Base-by-base conservation (phyloP, 2,329 filamentous ascomycete genomes). In the Arachnopeziza araneosa region DNA sequence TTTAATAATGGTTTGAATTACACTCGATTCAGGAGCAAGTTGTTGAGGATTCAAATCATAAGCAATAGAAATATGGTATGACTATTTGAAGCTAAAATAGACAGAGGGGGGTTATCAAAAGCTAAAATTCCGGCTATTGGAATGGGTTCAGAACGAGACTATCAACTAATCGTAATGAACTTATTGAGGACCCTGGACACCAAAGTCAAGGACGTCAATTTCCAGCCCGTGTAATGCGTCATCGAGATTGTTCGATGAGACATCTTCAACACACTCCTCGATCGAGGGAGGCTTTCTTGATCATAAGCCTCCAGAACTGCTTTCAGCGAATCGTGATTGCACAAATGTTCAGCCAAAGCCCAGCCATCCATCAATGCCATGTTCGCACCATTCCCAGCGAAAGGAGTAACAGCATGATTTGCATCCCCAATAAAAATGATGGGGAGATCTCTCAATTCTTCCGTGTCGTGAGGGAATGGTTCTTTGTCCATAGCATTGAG, bases 371-470 rank as follows among this genome's bases (percentile, higher is more conserved):
- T 75, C 24, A 81, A 60, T 2, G 78, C 79, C 60, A 81, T 65
- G 62, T 80, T 80, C 0, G 78, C 79, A 0, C 80, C 79, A 58
- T 75, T 77, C 0, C 79, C 78, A 5, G 79, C 76, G 68, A 80
- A 82, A 0, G 79, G 77, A 56, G 73, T 79, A 6, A 80, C 72
- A 1, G 79, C 78, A 64, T 82, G 79, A 62, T 82, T 81, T 58
- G 73, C 73, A 63, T 82, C 79, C 12, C 80, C 80, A 23, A 82
- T 76, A 55, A 78, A 81, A 10, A 81, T 66, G 8, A 78, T 71
- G 24, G 48, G 51, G 8, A 52, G 50, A 3, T 67, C 53, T n/a
- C 62, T 58, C 19, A 65, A 49, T 1, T 58, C 23, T 14, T 36
- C 52, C 2, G 70, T 52, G 8, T 69, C 63, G 52, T 81, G 77